Percentiles rank a stretch among this genome's conserved stretches.
These are phyloP conservation scores for Solanum pinnatisectum DNA, from an alignment of 257 asterid species.

Conservation along the genomic window DNA sequence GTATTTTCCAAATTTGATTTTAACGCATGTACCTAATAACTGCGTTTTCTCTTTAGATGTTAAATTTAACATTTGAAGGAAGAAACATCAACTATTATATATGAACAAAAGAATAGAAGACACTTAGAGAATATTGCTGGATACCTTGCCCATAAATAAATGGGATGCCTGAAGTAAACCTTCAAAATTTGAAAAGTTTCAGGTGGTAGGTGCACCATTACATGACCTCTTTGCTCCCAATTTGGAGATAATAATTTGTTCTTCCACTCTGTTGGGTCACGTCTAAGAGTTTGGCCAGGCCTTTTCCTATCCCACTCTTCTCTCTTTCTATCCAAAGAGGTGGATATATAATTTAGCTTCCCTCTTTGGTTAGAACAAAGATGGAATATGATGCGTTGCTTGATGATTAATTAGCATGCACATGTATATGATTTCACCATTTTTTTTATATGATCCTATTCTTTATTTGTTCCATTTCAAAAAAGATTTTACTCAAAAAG, in stretches of 20 bases:
- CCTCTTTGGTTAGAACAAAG: neutral
- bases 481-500: neutral
- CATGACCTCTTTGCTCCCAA: neutral
- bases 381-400: neutral
- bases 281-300: neutral
- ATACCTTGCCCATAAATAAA: neutral
- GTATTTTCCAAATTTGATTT: neutral
- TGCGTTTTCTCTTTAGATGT: neutral
- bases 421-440: neutral
- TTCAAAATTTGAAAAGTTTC: neutral
- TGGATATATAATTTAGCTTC: neutral
- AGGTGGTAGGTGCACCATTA: neutral
- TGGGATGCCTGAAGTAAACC: neutral
- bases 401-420: neutral
- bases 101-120: neutral
- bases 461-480: neutral
- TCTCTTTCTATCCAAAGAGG: neutral
- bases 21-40: neutral
- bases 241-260: neutral
- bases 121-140: neutral
- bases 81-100: neutral
- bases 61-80: neutral
- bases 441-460: neutral
- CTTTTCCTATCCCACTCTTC: neutral
- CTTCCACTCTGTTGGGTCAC: neutral